These are phyloP conservation scores for Halophytophthora polymorphica DNA, from an alignment of 352 stramenopile genomes.

Conservation along the genomic window DNA sequence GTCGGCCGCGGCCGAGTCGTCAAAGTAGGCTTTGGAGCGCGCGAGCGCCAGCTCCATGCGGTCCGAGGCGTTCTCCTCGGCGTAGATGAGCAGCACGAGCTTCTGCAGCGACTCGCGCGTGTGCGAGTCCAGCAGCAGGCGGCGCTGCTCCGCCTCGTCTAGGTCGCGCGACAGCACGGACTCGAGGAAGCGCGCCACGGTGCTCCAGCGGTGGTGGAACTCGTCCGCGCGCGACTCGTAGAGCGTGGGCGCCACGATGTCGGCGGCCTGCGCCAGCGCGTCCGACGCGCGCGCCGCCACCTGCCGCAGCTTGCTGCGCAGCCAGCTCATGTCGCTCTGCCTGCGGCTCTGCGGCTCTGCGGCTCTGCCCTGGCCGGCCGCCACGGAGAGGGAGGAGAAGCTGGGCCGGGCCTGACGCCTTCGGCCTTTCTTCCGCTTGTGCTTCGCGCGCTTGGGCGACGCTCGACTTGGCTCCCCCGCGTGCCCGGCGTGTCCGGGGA, in stretches of 20 bases:
- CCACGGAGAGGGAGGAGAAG: too few relatives aligned
- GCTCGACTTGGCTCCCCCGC: too few relatives aligned
- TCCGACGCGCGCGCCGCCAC: slow-evolving; percentile 74
- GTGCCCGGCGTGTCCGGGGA: too few relatives aligned
- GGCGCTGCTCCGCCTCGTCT: slow-evolving; percentile 67
- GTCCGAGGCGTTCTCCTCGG: slow-evolving; percentile 77
- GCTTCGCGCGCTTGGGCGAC: too few relatives aligned
- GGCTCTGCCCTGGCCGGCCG: too few relatives aligned
- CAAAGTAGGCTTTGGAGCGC: slow-evolving; percentile 16
- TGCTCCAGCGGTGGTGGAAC: slow-evolving; percentile 85
- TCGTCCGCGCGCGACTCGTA: slow-evolving; percentile 83
- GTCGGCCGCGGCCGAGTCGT: slow-evolving; percentile 13
- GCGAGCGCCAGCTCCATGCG: slow-evolving; percentile 57
- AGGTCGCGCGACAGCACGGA: slow-evolving; percentile 63
- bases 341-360: too few relatives aligned
- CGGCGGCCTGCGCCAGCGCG: slow-evolving; percentile 66
- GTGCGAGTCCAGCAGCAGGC: slow-evolving; percentile 72
- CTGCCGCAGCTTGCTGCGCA: slow-evolving; percentile 77
- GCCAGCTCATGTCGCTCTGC: slow-evolving; percentile 60
- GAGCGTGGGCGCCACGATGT: slow-evolving; percentile 75
- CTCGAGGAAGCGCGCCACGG: slow-evolving; percentile 73
- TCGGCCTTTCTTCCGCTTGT: too few relatives aligned
- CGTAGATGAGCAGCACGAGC: slow-evolving; percentile 84
- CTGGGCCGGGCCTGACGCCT: too few relatives aligned
- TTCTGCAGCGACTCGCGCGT: slow-evolving; percentile 82